phyloP scores from a whole-genome alignment of 352 stramenopile genomes.

The Pythium sukuiense region DNA sequence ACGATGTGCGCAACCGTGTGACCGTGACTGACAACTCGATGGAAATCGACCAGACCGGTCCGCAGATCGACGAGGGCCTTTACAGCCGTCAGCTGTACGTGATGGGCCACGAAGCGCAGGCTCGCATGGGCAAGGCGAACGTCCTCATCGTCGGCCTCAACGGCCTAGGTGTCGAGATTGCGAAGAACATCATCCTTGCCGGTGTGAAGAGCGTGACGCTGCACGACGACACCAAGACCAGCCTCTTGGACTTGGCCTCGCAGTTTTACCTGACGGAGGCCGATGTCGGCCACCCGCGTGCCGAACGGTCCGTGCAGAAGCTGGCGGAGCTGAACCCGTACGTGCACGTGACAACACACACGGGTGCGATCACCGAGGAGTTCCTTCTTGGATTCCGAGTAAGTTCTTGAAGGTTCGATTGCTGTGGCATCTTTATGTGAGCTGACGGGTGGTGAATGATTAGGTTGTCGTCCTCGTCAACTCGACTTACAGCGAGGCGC shows the following conservation, averaged over 20 bases:
- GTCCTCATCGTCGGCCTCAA: constrained; percentile 96
- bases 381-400: constrained; percentile 76
- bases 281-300: constrained; percentile 88
- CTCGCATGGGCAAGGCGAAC: constrained; percentile 94
- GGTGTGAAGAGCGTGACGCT: constrained; percentile 95
- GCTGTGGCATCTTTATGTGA: background rate
- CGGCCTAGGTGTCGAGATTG: constrained; percentile 96
- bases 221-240: constrained; percentile 89
- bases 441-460: background rate
- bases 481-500: constrained; percentile 59
- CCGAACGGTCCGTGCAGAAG: constrained; percentile 82
- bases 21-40: constrained; percentile 70
- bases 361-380: constrained; percentile 66
- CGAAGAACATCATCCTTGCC: constrained; percentile 98
- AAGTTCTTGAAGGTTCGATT: constrained; percentile 19
- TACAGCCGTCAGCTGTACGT: constrained; percentile 98
- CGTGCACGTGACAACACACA: constrained; percentile 81
- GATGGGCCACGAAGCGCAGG: constrained; percentile 98
- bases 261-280: constrained; percentile 95
- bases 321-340: constrained; percentile 98
- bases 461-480: constrained; percentile 89
- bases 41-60: constrained; percentile 57
- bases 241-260: constrained; percentile 88
- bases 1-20: constrained; percentile 70
- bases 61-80: constrained; percentile 76